A percentile compares a stretch with the other conserved stretches of the same genome.
Conservation (phyloP, 2,329 filamentous ascomycete genomes). For the Fusarium avenaceum region DNA sequence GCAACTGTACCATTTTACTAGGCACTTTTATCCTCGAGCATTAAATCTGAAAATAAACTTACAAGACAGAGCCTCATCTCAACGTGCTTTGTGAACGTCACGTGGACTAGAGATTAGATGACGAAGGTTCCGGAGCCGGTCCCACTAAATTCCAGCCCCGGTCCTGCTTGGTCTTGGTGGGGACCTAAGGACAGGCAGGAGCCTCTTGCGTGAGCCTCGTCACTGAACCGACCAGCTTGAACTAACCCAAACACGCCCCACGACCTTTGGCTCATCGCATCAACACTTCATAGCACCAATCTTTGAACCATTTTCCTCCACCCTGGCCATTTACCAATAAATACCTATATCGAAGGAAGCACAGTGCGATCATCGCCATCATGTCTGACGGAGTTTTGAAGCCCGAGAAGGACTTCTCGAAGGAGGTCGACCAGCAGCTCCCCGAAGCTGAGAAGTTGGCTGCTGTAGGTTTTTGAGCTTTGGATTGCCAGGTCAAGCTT, state of each 20-base stretch:
- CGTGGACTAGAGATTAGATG: constrained; percentile 17
- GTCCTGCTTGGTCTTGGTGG: constrained; percentile 30
- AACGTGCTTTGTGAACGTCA: constrained; percentile 7
- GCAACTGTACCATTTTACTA: too few relatives aligned
- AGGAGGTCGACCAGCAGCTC: constrained; percentile 92
- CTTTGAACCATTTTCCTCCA: constrained; percentile 5
- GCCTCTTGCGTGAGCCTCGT: constrained; percentile 56
- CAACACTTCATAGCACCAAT: constrained; percentile 35
- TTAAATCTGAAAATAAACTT: too few relatives aligned
- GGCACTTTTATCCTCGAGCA: too few relatives aligned
- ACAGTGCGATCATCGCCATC: constrained; percentile 40
- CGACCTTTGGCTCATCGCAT: constrained; percentile 41
- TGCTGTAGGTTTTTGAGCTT: constrained; percentile 71
- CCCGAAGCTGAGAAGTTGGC: constrained; percentile 92
- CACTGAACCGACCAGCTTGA: constrained; percentile 49
- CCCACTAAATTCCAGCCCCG: constrained; percentile 44
- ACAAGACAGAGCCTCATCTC: too few relatives aligned
- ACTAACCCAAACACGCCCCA: constrained; percentile 46
- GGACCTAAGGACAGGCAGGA: constrained; percentile 51
- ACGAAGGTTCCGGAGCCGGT: constrained; percentile 35
- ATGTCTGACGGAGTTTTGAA: constrained; percentile 90
- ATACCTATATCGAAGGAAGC: constrained; percentile 12
- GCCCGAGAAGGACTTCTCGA: constrained; percentile 98
- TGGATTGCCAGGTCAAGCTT: not conserved
- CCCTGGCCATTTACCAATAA: not conserved